These are phyloP conservation scores for Phaeotremella fagi DNA, from an alignment of 768 basidiomycete genomes.

Conservation along the genomic window DNA sequence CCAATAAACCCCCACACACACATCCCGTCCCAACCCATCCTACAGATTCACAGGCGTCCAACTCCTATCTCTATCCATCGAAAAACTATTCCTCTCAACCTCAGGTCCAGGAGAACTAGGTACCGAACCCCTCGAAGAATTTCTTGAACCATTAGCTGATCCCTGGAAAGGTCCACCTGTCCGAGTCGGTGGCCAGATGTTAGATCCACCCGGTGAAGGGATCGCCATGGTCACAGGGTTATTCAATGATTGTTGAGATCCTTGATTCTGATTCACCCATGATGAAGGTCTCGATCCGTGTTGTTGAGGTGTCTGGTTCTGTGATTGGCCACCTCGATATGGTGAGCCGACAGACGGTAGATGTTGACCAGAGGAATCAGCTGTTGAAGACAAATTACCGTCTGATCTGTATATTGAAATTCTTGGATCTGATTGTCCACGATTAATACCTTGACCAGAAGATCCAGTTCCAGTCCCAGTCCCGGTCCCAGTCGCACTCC, in stretches of 20 bases:
- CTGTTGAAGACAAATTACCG: not conserved
- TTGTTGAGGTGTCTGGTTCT: not conserved
- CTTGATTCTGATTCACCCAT: constrained; percentile 8
- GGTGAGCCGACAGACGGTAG: not conserved
- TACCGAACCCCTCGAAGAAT: constrained; percentile 29
- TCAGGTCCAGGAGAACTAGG: constrained; percentile 34
- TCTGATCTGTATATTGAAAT: not conserved
- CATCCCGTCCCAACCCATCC: constrained; percentile 3
- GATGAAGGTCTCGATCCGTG: constrained; percentile 7
- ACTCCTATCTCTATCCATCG: constrained; percentile 32
- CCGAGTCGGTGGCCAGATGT: not conserved
- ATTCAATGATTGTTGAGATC: constrained; percentile 9
- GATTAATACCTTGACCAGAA: not conserved
- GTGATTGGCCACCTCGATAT: not conserved
- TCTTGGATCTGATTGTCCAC: not conserved
- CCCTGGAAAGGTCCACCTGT: constrained; percentile 36
- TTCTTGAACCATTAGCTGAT: constrained; percentile 13
- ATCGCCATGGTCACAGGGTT: too few relatives aligned
- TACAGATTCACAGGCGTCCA: constrained; percentile 28
- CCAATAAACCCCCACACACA: not conserved
- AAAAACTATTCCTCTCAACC: constrained; percentile 16
- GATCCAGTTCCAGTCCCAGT: too few relatives aligned
- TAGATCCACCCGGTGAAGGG: too few relatives aligned
- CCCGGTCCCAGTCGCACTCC: not conserved
- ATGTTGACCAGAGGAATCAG: not conserved